phyloP scores from a whole-genome alignment of 1,284 basidiomycete genomes.

The Puccinia hordei region DNA sequence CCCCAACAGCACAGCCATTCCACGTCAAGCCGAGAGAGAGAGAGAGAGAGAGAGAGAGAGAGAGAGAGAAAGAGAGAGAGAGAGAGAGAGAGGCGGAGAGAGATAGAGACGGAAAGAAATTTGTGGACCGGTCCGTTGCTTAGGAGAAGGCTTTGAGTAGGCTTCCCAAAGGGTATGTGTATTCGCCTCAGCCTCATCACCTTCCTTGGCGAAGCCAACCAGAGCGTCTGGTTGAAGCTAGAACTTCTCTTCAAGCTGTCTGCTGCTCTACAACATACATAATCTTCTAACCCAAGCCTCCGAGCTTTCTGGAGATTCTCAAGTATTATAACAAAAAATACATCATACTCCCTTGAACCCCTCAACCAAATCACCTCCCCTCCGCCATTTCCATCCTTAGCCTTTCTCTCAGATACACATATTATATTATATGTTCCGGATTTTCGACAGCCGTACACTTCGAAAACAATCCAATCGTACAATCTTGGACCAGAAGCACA shows the following conservation, averaged over 20 bases:
- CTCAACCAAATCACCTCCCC: background rate
- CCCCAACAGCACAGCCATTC: constrained; percentile 17
- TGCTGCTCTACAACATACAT: constrained; percentile 10
- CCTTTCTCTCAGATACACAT: background rate
- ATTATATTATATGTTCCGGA: background rate
- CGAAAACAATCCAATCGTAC: background rate
- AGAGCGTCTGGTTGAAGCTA: constrained; percentile 27
- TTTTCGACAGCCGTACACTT: background rate
- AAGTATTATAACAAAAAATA: background rate
- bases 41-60: constrained; percentile 2
- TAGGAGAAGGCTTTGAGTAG: constrained; percentile 37
- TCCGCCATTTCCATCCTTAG: background rate
- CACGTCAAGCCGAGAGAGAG: background rate
- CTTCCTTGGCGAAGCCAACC: constrained; percentile 38
- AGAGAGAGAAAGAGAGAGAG: background rate
- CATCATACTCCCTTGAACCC: background rate
- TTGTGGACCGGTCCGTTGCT: constrained; percentile 34
- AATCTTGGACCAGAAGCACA: background rate
- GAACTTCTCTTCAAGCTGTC: background rate
- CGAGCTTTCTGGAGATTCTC: constrained; percentile 1
- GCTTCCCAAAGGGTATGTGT: constrained; percentile 37
- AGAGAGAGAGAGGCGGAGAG: constrained; percentile 4
- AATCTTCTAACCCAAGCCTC: constrained; percentile 16
- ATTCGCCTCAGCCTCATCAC: constrained; percentile 39
- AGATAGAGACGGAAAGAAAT: constrained; percentile 1